Evolutionary conservation across 2,329 filamentous ascomycete genomes (phyloP).

Genomic region (Beauveria rudraprayagi): DNA sequence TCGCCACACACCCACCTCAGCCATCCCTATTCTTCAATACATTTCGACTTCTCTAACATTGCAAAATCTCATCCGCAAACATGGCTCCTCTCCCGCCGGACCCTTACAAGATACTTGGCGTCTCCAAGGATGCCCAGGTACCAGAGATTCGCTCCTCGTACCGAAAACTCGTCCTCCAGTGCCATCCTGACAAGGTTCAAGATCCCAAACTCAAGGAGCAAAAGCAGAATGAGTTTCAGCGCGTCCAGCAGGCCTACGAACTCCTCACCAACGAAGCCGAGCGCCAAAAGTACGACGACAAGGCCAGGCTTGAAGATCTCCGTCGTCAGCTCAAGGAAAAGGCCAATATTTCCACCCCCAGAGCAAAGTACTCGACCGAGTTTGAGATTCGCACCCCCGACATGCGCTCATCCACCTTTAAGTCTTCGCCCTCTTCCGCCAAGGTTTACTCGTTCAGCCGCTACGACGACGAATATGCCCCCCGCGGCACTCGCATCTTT

Average conservation of each 20-base stretch:
- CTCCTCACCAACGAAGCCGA: constrained; percentile 70
- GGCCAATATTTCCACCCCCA: constrained; percentile 36
- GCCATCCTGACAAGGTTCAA: constrained; percentile 86
- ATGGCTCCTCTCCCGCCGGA: constrained; percentile 55
- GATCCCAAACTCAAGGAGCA: constrained; percentile 66
- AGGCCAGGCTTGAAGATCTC: constrained; percentile 58
- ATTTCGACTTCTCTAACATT: not conserved
- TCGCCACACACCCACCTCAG: not conserved
- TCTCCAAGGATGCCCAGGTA: constrained; percentile 62
- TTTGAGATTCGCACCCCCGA: constrained; percentile 45
- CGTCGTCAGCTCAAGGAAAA: constrained; percentile 44
- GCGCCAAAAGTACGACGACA: constrained; percentile 69
- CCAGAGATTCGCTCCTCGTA: constrained; percentile 70
- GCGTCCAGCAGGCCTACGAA: constrained; percentile 89
- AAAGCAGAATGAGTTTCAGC: constrained; percentile 84
- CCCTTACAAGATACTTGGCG: constrained; percentile 70
- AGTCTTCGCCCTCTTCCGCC: constrained; percentile 23
- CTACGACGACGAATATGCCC: constrained; percentile 40
- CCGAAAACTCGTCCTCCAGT: constrained; percentile 78
- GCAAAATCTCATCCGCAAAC: constrained; percentile 15
- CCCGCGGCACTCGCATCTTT: constrained; percentile 30
- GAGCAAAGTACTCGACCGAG: constrained; percentile 26
- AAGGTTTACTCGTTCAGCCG: constrained; percentile 28
- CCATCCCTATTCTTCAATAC: not conserved
- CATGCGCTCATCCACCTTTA: constrained; percentile 36